phyloP scores from a whole-genome alignment of 805 yeast genomes.

The Saturnispora quitensis region DNA sequence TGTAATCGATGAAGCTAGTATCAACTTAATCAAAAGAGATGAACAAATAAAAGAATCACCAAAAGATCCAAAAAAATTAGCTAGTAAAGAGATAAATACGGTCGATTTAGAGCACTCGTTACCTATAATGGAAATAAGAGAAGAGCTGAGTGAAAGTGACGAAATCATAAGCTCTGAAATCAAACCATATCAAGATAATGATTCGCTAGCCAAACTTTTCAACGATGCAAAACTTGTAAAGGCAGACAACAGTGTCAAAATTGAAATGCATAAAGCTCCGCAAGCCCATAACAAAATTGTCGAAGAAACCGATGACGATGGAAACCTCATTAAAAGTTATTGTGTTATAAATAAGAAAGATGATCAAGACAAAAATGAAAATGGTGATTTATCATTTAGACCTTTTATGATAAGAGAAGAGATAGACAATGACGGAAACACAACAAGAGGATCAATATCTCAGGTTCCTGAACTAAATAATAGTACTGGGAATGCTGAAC shows the following conservation, averaged over 20 bases:
- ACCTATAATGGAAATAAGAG: conserved; percentile 76
- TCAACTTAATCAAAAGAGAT: not conserved
- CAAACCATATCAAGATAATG: conserved; percentile 25
- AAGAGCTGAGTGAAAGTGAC: conserved; percentile 78
- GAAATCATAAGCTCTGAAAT: conserved; percentile 44
- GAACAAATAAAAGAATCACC: not conserved
- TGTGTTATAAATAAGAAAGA: conserved; percentile 2
- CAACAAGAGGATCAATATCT: conserved; percentile 35
- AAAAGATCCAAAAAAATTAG: not conserved
- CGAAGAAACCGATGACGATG: conserved; percentile 27
- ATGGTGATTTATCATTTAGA: conserved; percentile 14
- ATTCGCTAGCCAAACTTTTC: conserved; percentile 1
- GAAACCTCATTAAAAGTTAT: conserved; percentile 5
- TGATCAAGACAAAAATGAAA: conserved; percentile 11
- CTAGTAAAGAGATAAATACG: not conserved
- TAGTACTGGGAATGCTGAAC: conserved; percentile 9
- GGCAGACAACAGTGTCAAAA: not conserved
- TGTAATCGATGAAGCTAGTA: not conserved
- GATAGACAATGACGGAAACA: conserved; percentile 70
- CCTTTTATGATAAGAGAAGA: conserved; percentile 71
- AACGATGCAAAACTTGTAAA: not conserved
- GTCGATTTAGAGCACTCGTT: conserved; percentile 34
- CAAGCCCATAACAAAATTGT: conserved; percentile 24
- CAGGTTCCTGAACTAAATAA: conserved; percentile 22
- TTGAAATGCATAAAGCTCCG: too few relatives aligned